phyloP scores from a whole-genome alignment of 192 early-diverging fungal species.

The Podila minutissima region DNA sequence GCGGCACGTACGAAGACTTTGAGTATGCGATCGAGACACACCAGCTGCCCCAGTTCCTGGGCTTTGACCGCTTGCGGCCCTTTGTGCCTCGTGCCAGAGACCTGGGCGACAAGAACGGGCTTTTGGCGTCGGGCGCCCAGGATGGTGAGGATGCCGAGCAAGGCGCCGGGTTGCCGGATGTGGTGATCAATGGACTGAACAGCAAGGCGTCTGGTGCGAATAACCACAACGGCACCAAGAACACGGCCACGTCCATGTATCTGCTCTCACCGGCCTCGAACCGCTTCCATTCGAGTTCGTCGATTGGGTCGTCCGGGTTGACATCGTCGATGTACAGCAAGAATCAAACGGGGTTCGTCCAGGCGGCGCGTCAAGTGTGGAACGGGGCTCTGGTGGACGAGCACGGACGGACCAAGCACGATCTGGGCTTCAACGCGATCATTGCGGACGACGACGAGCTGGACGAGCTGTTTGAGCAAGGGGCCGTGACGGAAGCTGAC shows the following conservation, averaged over 20 bases:
- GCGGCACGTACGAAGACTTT: conserved; percentile 46
- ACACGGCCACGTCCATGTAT: conserved; percentile 28
- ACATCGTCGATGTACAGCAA: neutral
- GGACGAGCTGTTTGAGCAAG: conserved; percentile 36
- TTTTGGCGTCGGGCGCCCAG: conserved; percentile 6
- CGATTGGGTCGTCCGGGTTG: conserved; percentile 1
- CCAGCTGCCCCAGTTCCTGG: conserved; percentile 42
- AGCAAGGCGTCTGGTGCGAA: neutral
- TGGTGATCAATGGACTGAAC: conserved; percentile 29
- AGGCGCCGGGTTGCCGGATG: conserved; percentile 29
- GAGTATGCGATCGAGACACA: conserved; percentile 43
- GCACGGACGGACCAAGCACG: conserved; percentile 21
- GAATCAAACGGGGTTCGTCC: conserved; percentile 30
- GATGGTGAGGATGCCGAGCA: conserved; percentile 47
- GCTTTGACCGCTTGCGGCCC: conserved; percentile 22
- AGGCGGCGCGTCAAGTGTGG: conserved; percentile 38
- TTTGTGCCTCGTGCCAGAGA: conserved; percentile 23
- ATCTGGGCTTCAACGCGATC: conserved; percentile 27
- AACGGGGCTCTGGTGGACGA: conserved; percentile 30
- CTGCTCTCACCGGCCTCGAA: conserved; percentile 27
- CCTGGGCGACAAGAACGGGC: neutral
- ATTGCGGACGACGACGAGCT: conserved; percentile 44
- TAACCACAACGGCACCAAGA: neutral
- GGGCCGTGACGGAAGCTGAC: conserved; percentile 33
- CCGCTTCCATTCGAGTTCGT: conserved; percentile 20